Evolutionary conservation across 1,284 basidiomycete genomes (phyloP).

Genomic region (Pholiota adiposa): DNA sequence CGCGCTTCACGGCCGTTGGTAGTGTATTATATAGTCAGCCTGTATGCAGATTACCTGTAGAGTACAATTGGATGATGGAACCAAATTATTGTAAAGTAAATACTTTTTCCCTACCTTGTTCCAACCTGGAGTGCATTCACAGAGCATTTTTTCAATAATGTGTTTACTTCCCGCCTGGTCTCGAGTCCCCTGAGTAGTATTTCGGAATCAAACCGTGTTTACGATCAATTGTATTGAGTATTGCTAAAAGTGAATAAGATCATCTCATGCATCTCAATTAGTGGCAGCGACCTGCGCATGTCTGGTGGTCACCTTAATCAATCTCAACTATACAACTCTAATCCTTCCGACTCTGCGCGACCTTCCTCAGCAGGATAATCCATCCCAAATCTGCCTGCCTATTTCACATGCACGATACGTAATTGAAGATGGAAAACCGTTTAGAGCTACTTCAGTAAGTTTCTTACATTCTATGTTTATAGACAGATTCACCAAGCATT

Average conservation of each 20-base stretch:
- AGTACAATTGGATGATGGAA: too few relatives aligned
- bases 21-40: too few relatives aligned
- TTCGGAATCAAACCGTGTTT: not conserved
- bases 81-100: too few relatives aligned
- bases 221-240: not conserved
- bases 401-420: conserved; percentile 3
- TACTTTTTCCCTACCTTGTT: too few relatives aligned
- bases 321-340: not conserved
- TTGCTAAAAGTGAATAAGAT: not conserved
- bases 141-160: too few relatives aligned
- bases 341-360: not conserved
- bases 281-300: not conserved
- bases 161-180: too few relatives aligned
- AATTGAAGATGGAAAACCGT: conserved; percentile 15
- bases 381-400: not conserved
- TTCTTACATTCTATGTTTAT: not conserved
- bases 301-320: not conserved
- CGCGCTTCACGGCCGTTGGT: too few relatives aligned
- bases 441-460: conserved; percentile 24
- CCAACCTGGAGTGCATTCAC: too few relatives aligned
- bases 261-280: not conserved
- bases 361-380: not conserved
- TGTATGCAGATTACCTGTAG: too few relatives aligned
- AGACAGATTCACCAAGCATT: conserved; percentile 3
- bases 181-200: not conserved